phyloP scores from a whole-genome alignment of 805 yeast genomes.

The Grigorovia jiainica region DNA sequence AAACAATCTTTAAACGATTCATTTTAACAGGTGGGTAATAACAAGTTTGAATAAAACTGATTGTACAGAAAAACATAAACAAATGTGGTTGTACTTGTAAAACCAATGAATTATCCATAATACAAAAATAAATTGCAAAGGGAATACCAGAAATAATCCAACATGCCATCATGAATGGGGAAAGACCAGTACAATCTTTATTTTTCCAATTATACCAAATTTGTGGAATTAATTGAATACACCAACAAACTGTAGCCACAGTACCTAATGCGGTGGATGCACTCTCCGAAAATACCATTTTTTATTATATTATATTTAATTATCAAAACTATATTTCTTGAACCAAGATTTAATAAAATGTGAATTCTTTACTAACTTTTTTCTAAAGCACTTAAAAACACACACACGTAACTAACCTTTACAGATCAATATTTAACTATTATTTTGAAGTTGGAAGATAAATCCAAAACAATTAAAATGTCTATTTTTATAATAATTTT shows the following conservation, averaged over 20 bases:
- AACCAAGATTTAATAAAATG: too few species aligned
- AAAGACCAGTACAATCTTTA: slow-evolving; percentile 78
- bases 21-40: slow-evolving; percentile 60
- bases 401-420: too few species aligned
- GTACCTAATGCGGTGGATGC: slow-evolving; percentile 71
- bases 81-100: slow-evolving; percentile 81
- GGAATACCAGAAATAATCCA: slow-evolving; percentile 79
- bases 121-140: slow-evolving; percentile 73
- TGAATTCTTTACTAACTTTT: too few species aligned
- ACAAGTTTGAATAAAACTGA: slow-evolving; percentile 61
- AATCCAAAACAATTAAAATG: too few species aligned
- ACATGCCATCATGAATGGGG: slow-evolving; percentile 72
- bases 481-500: too few species aligned
- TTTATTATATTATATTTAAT: too few species aligned
- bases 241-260: slow-evolving; percentile 86
- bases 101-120: slow-evolving; percentile 62
- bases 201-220: slow-evolving; percentile 60
- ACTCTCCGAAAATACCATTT: too few species aligned
- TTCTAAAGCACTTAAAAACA: too few species aligned
- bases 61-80: slow-evolving; percentile 57
- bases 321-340: too few species aligned
- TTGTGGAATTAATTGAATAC: slow-evolving; percentile 83
- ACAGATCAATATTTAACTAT: too few species aligned
- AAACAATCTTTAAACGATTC: slow-evolving; percentile 29
- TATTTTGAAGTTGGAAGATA: too few species aligned